Evolutionary conservation across 2,329 filamentous ascomycete genomes (phyloP), one percentile per base, ranked within the genome.

Genomic region (Daldinia eschscholtzii): DNA sequence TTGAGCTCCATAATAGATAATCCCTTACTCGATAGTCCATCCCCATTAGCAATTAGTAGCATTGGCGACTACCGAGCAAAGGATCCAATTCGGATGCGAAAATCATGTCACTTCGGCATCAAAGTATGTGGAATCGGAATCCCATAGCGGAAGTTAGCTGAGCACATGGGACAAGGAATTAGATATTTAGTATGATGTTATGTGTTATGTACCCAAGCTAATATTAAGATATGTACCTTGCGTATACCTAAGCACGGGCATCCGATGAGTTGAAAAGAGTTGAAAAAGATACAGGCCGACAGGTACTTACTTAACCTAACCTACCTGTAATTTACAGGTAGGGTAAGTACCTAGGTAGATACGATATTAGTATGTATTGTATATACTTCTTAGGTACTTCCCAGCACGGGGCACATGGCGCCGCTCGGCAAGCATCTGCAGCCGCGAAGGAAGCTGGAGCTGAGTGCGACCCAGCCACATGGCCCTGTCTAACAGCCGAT

Each of bases 401-500:
- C 39, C 59, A 57, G 63, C 66, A 68, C 66, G 50, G 65, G 57
- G 67, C 61, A 65, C 37, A 56, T 48, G 67, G 67, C 63, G 59
- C 56, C 64, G 62, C 62, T 61, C 64, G 67, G 62, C 64, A 72
- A 72, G 67, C 67, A 48, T 68, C 67, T 70, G 67, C 67, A 70
- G 61, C 67, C 65, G 67, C 67, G 65, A 68, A 67, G 65, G 66
- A 67, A 67, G 67, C 64, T 70, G 67, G 64, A 68, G 64, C 62
- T 68, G 57, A 67, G 70, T 72, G 44, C 70, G 61, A 72, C 70
- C 67, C 64, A 70, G 65, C 70, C 70, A 70, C 70, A 72, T 72
- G 70, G 67, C 67, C 70, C 70, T 68, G 70, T 72, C 62, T 37
- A 70, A 72, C 70, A 72, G 70, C 70, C 64, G 67, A 72, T 72